Conservation (phyloP, 176 grass and related monocot species). For the Rhynchospora tenuis region DNA sequence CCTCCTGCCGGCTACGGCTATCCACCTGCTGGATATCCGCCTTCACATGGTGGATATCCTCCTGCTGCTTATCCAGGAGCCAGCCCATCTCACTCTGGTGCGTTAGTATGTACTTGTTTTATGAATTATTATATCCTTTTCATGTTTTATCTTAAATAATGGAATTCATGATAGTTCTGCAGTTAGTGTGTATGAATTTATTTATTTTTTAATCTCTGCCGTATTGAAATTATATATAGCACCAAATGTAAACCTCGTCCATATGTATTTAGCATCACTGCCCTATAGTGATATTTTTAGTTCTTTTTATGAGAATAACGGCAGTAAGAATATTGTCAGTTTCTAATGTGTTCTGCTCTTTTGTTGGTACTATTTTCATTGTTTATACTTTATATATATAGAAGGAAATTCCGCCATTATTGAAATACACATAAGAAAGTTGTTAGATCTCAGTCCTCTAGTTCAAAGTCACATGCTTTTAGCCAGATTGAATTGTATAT, state of each 20-base stretch:
- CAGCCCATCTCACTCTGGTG: slow-evolving; percentile 3
- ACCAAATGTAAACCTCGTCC: neutral
- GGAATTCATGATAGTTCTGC: neutral
- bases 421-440: neutral
- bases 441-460: neutral
- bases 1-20: slow-evolving; percentile 32
- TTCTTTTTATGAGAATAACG: neutral
- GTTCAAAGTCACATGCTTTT: neutral
- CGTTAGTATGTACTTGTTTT: neutral
- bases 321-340: neutral
- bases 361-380: neutral
- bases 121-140: neutral
- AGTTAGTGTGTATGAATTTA: neutral
- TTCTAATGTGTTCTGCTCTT: neutral
- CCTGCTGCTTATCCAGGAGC: slow-evolving; percentile 35
- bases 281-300: neutral
- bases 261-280: neutral
- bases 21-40: slow-evolving; percentile 30
- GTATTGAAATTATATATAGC: too few species aligned
- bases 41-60: slow-evolving; percentile 26
- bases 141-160: neutral
- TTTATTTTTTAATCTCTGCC: too few species aligned
- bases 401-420: neutral
- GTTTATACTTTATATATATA: neutral
- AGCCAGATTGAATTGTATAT: neutral